Evolutionary conservation across 2,329 filamentous ascomycete species (phyloP), one percentile per base, ranked within the genome.

Genomic region (Cladosporium phlei): DNA sequence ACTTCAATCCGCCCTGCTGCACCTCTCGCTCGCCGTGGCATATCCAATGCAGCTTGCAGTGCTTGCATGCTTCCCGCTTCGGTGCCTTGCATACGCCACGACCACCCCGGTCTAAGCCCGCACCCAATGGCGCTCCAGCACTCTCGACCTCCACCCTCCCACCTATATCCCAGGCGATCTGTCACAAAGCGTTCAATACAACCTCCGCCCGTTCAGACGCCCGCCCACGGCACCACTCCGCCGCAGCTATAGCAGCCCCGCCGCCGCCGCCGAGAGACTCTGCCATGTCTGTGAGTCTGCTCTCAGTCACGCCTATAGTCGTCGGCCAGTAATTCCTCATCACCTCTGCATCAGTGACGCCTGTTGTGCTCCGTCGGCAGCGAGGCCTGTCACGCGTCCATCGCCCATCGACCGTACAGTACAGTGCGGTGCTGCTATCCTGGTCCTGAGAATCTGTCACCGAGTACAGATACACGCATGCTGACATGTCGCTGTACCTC

Each of bases 71-170:
- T 35, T 20, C 42, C 33, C 32, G 6, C 16, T 45, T 37, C 32
- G 53, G 57, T 55, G 48, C 46, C 32, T 44, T 61, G 59, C 59
- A 62, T 51, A 48, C 53, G 59, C 59, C 58, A 60, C 58, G 38
- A 34, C 48, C 48, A 25, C 22, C 45, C 28, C 17, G 35, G 42
- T 14, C 16, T 32, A 22, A 12, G 24, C 42, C 35, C 29, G 45
- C 45, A n/a, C n/a, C n/a, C 45, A 47, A 47, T 47, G 45, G 37
- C 45, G 5, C 22, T 17, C 45, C 28, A 21, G 27, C 45, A 38
- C 35, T 9, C 22, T 5, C 12, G 35, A 28, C 45, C 45, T 47
- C 35, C 45, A 40, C 45, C 45, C 45, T 37, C 40, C 35, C 45
- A 40, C 45, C 45, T 40, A 39, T 47, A 40, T 35, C 35, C 33